Base-by-base conservation (phyloP, 805 yeast species). In the Hanseniaspora pseudoguilliermondii region DNA sequence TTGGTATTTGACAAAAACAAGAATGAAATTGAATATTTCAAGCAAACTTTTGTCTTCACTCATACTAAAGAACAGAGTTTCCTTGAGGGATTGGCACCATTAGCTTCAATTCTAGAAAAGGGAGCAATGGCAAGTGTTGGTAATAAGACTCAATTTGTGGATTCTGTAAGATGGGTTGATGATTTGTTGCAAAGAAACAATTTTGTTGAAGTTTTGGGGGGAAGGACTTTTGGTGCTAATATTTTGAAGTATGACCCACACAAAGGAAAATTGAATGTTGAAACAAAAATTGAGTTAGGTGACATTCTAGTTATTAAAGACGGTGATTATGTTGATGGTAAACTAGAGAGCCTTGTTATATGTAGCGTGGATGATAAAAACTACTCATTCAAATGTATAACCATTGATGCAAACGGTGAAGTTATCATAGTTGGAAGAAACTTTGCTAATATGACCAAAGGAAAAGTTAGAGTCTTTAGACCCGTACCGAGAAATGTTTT, bases 401-500 rank as follows among this genome's bases (percentile, higher is more conserved):
- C 83, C 62, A 64, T 61, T 38, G 77, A 75, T 38, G 58, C 65
- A 5, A 63, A 68, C 38, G 83, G 84, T 1, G 75, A 74, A 53
- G 74, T 84, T 41, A 77, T 72, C 57, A 77, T 76, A 57, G 82
- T 80, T 46, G 76, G 84, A 44, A 85, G 84, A 66, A 81, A 80
- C 62, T 66, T 90, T 3, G 72, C 78, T 2, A 95, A 87, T 58
- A 75, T 91, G 78, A 82, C 79, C 65, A 73, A 80, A 57, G 98
- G 98, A 5, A 81, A 80, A 62, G 71, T 91, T 13, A 77, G 86
- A 60, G 86, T 90, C 4, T 93, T 82, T 69, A 79, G 97, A 64
- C 79, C 80, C 7, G 83, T 89, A 35, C 86, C 86, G 13, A 78
- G 87, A 59, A 81, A 78, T 38, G 82, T 76, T 63, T 77, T 88